These are phyloP conservation scores for Penicillium samsonianum DNA, from an alignment of 495 filamentous ascomycete species.

Conservation along the genomic window DNA sequence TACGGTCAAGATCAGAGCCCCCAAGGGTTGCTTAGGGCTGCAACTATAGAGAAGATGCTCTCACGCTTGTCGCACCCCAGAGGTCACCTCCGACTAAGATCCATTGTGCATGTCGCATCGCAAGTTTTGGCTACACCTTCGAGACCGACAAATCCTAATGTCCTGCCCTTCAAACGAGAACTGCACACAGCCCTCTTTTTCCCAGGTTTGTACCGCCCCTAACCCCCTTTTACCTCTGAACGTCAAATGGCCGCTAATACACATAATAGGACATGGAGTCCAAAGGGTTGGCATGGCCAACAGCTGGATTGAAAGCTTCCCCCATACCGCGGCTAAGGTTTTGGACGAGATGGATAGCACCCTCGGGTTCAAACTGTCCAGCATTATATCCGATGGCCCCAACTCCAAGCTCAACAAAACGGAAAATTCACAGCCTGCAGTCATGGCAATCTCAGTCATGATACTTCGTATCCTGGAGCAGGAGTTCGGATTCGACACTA, in stretches of 20 bases:
- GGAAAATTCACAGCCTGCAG: conserved; percentile 88
- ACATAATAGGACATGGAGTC: conserved; percentile 77
- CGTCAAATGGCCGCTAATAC: background rate
- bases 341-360: conserved; percentile 81
- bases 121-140: background rate
- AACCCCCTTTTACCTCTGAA: background rate
- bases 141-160: conserved; percentile 7
- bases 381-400: conserved; percentile 79
- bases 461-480: conserved; percentile 87
- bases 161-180: conserved; percentile 21
- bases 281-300: conserved; percentile 90
- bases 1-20: conserved; percentile 20
- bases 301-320: conserved; percentile 83
- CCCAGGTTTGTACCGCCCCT: conserved; percentile 59
- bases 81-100: conserved; percentile 2
- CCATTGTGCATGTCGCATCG: conserved; percentile 3
- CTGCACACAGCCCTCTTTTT: conserved; percentile 81
- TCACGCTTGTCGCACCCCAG: background rate
- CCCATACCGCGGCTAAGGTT: conserved; percentile 66
- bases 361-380: conserved; percentile 66
- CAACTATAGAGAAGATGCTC: conserved; percentile 25
- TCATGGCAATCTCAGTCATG: conserved; percentile 89
- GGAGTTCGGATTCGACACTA: conserved; percentile 75
- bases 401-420: conserved; percentile 74
- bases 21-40: conserved; percentile 14